Percentiles rank a stretch among this genome's conserved stretches.
Evolutionary conservation across 2,329 filamentous ascomycete species (phyloP).

Genomic region (Aspergillus bombycis): DNA sequence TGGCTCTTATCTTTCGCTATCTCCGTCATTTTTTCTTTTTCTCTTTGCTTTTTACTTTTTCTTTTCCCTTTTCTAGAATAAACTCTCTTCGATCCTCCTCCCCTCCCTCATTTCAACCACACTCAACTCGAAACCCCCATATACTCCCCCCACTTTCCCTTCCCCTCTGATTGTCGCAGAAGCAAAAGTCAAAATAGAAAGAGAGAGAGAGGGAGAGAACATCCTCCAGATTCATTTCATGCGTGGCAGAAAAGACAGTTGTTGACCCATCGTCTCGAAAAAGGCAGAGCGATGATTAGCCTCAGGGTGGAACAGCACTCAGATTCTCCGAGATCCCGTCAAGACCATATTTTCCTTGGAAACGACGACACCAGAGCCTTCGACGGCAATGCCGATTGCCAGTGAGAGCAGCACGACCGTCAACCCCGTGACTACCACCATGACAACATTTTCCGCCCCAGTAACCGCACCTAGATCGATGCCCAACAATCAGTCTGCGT

Average conservation of each 20-base stretch:
- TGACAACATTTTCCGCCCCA: slow-evolving; percentile 45
- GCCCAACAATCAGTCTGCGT: slow-evolving; percentile 56
- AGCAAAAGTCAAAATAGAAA: slow-evolving; percentile 1
- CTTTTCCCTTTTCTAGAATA: slow-evolving; percentile 1
- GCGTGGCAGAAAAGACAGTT: slow-evolving; percentile 11
- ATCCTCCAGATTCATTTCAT: slow-evolving; percentile 10
- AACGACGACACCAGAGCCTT: slow-evolving; percentile 35
- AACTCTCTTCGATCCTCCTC: not conserved
- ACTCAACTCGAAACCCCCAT: not conserved
- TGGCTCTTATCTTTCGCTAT: slow-evolving; percentile 12
- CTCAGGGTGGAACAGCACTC: slow-evolving; percentile 46
- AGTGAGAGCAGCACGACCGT: slow-evolving; percentile 46
- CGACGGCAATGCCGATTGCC: slow-evolving; percentile 44
- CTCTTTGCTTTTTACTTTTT: not conserved
- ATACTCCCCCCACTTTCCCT: slow-evolving; percentile 1
- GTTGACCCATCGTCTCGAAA: slow-evolving; percentile 34
- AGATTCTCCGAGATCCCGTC: slow-evolving; percentile 44
- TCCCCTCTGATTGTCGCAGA: not conserved
- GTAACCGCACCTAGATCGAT: slow-evolving; percentile 45
- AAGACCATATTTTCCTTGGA: slow-evolving; percentile 39
- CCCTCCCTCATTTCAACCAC: not conserved
- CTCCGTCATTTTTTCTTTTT: not conserved
- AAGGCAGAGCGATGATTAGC: slow-evolving; percentile 49
- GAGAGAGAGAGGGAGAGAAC: slow-evolving; percentile 1
- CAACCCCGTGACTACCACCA: slow-evolving; percentile 37